Conservation (phyloP, 2,329 filamentous ascomycete species). For the Aspergillus candidus region DNA sequence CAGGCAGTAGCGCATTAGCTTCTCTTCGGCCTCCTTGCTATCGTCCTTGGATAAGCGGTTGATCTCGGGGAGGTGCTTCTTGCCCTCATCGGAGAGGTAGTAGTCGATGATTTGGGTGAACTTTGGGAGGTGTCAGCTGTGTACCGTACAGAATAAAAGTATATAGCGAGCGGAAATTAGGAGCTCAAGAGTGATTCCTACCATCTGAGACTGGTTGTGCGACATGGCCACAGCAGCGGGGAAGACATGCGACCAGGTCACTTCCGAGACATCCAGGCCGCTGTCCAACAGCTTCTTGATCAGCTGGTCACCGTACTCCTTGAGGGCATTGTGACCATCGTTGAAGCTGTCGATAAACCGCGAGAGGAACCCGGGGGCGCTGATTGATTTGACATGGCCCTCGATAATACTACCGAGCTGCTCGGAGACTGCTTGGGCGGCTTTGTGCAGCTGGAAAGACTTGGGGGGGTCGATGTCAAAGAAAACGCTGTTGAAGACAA, state of each 20-base stretch:
- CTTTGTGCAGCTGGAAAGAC: slow-evolving; percentile 58
- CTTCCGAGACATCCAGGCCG: slow-evolving; percentile 58
- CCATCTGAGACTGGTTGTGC: slow-evolving; percentile 63
- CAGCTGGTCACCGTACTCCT: slow-evolving; percentile 59
- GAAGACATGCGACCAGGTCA: slow-evolving; percentile 65
- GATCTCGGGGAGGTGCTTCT: slow-evolving; percentile 54
- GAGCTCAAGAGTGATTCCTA: slow-evolving; percentile 20
- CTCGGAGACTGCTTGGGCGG: slow-evolving; percentile 50
- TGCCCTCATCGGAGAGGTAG: slow-evolving; percentile 57
- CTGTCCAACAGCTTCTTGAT: slow-evolving; percentile 59
- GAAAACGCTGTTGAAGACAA: slow-evolving; percentile 62
- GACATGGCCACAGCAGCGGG: slow-evolving; percentile 62
- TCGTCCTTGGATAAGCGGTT: slow-evolving; percentile 53
- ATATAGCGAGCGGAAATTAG: slow-evolving; percentile 25
- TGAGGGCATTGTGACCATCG: slow-evolving; percentile 51
- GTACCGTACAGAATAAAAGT: not conserved
- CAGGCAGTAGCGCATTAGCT: slow-evolving; percentile 63
- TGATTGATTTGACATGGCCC: slow-evolving; percentile 57
- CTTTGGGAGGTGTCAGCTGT: slow-evolving; percentile 26
- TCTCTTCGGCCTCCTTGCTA: slow-evolving; percentile 53
- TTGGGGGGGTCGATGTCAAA: slow-evolving; percentile 61
- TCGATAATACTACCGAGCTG: slow-evolving; percentile 59
- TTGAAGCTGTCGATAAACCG: slow-evolving; percentile 44
- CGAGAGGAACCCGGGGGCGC: slow-evolving; percentile 51
- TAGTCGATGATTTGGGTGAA: slow-evolving; percentile 69